These are phyloP conservation scores for Betula pendula DNA, from an alignment of 306 rosid species.

Conservation along the genomic window DNA sequence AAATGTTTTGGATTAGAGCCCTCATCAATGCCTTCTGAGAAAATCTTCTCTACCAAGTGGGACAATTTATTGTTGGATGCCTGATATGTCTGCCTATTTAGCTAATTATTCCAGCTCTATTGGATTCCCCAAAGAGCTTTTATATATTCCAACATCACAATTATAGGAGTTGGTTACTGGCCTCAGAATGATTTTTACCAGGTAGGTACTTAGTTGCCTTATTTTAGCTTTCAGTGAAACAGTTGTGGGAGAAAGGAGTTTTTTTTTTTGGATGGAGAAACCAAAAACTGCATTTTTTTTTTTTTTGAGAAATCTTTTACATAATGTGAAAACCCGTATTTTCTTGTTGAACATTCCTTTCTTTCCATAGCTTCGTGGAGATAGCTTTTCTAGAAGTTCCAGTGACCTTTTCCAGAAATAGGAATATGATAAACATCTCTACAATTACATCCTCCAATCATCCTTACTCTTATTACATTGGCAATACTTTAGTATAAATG, in stretches of 20 bases:
- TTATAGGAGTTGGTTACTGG: background rate
- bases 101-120: constrained; percentile 11
- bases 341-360: background rate
- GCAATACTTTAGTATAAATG: background rate
- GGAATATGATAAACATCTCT: background rate
- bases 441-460: background rate
- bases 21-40: constrained; percentile 7
- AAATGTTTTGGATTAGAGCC: background rate
- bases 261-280: constrained; percentile 8
- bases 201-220: background rate
- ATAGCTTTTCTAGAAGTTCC: background rate
- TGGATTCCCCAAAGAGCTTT: background rate
- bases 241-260: constrained; percentile 8
- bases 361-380: background rate
- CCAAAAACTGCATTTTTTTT: too few relatives aligned
- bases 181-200: background rate
- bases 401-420: background rate
- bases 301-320: constrained; percentile 3
- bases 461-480: background rate
- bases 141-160: background rate
- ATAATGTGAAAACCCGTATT: constrained; percentile 8
- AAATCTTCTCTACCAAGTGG: background rate
- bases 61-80: background rate
- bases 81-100: background rate
- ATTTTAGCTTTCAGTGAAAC: constrained; percentile 22